Evolutionary conservation across 208 protist genomes (phyloP), one percentile per base, ranked within the genome.

Genomic region (Trypanosoma platydactyli): DNA sequence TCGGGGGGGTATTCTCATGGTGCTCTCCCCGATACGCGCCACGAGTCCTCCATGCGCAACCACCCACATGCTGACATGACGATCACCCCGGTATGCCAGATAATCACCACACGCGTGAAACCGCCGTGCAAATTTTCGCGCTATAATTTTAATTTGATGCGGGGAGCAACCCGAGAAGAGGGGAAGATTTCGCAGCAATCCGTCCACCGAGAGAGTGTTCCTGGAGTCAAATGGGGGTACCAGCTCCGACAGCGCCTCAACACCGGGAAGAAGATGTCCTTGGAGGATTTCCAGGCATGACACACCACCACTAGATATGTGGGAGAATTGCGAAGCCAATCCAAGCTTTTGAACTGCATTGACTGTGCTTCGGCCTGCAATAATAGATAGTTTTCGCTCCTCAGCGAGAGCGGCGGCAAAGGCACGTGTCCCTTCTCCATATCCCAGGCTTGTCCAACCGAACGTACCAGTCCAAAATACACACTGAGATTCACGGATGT

Each of bases 251-350:
- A 98, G 83, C 29, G 88, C 79, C 69, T 85, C 82, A 20, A 97
- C 77, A 48, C 92, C 96, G 20, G 92, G 93, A 25, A 98, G 78
- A 29, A 81, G 72, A 49, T 84, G 78, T 22, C 98, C 98, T 76
- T 99, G 96, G 5, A 99, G 84, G 6, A 99, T 82, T 75, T 99
- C 97, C 22, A 99, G 86, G 20, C 87, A 98, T 18, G 98, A 96
- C 53, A 98, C 92, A 46, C 98, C 98, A 52, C 98, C 98, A 64
- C 98, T 99, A n/a, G 87, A 97, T 40, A 99, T 86, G 73, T 99
- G 98, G 51, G 83, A 84, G 16, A 99, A 72, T 51, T 78, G 78
- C 49, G 70, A 57, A 22, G 68, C 63, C 16, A 89, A 54, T 13
- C 79, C 79, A 33, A 81, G 25, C 33, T 77, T 38, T 24, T 78